Percentiles rank a stretch among this genome's conserved stretches.
Conservation (phyloP, 495 filamentous ascomycete genomes). For the Penicillium antarcticum region DNA sequence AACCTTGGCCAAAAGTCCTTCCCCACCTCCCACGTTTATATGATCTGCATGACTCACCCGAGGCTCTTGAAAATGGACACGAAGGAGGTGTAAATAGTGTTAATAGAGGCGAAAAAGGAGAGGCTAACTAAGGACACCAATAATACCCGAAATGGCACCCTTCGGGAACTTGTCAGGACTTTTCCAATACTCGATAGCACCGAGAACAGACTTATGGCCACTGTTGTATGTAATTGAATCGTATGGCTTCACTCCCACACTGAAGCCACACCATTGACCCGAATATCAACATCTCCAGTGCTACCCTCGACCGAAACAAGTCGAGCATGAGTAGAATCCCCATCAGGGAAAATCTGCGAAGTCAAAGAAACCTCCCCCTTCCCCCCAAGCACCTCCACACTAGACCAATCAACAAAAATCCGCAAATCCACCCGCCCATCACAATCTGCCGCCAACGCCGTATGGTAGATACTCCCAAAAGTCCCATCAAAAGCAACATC, state of each 20-base stretch:
- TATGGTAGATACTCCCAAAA: constrained; percentile 25
- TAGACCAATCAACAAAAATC: constrained; percentile 33
- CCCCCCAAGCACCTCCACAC: constrained; percentile 34
- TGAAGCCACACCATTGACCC: constrained; percentile 5
- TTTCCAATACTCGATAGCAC: too few species aligned
- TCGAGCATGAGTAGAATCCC: constrained; percentile 15
- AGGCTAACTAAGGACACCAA: too few species aligned
- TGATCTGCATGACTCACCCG: too few species aligned
- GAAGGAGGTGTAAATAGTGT: too few species aligned
- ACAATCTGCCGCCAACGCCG: constrained; percentile 11
- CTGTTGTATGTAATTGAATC: too few species aligned
- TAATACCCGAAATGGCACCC: too few species aligned
- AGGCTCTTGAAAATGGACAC: too few species aligned
- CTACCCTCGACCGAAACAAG: constrained; percentile 21
- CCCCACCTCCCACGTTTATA: too few species aligned
- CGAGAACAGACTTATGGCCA: too few species aligned
- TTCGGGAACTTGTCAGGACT: too few species aligned
- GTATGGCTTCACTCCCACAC: constrained; percentile 4
- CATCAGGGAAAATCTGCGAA: constrained; percentile 31
- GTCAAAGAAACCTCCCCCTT: constrained; percentile 31
- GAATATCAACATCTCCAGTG: constrained; percentile 17
- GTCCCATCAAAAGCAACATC: constrained; percentile 23
- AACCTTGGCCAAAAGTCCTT: too few species aligned
- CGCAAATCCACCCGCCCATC: constrained; percentile 21
- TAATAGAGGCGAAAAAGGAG: too few species aligned